These are phyloP conservation scores for Nakazawaea molendinolei DNA, from an alignment of 805 yeast genomes.

Conservation along the genomic window DNA sequence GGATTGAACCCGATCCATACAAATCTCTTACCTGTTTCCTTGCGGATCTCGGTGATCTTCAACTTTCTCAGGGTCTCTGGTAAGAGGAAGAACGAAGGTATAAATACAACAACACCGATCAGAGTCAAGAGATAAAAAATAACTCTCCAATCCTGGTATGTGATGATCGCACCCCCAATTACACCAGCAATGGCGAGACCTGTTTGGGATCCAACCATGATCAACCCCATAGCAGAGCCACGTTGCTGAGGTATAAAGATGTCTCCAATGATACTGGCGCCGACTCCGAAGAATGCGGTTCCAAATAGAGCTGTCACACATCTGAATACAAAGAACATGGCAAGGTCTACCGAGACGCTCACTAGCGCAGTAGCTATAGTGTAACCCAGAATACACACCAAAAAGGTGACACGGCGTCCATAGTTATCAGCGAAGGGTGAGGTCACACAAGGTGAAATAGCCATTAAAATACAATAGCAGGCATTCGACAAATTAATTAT, in stretches of 20 bases:
- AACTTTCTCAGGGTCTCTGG: conserved; percentile 38
- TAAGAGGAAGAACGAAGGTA: conserved; percentile 31
- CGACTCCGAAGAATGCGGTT: conserved; percentile 47
- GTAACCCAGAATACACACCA: conserved; percentile 32
- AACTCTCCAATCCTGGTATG: conserved; percentile 45
- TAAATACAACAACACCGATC: conserved; percentile 29
- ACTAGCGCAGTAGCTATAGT: conserved; percentile 17
- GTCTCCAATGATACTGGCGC: conserved; percentile 46
- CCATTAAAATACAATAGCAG: conserved; percentile 43
- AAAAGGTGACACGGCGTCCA: conserved; percentile 40
- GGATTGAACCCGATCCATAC: conserved; percentile 41
- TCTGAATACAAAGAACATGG: conserved; percentile 49
- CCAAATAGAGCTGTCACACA: conserved; percentile 46
- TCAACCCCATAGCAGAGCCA: conserved; percentile 44
- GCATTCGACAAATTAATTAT: conserved; percentile 45
- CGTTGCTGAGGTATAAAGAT: conserved; percentile 42
- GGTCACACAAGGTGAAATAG: conserved; percentile 42
- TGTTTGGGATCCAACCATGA: conserved; percentile 42
- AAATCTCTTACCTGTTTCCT: conserved; percentile 27
- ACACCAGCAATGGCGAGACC: conserved; percentile 51
- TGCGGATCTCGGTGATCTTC: conserved; percentile 22
- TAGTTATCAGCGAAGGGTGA: conserved; percentile 47
- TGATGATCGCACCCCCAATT: conserved; percentile 45
- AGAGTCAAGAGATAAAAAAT: conserved; percentile 45
- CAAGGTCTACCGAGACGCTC: conserved; percentile 43